These are phyloP conservation scores for Zoysia matrella DNA, from an alignment of 202 grass and related monocot species.

Conservation along the genomic window DNA sequence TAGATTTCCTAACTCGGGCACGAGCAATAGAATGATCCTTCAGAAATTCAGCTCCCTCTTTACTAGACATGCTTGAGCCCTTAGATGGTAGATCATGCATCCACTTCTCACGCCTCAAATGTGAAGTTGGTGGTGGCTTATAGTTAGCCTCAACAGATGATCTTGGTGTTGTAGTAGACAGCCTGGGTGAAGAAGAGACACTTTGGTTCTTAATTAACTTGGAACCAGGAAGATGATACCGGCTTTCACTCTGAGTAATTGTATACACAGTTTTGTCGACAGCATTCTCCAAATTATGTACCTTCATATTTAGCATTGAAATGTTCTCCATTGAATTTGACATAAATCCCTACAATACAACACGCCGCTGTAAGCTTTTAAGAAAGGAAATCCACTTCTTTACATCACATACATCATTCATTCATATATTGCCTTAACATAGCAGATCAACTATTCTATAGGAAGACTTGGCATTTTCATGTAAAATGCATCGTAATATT, in stretches of 20 bases:
- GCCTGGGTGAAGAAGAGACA: slow-evolving; percentile 70
- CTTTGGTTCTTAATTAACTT: slow-evolving; percentile 73
- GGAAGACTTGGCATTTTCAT: slow-evolving; percentile 4
- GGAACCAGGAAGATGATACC: slow-evolving; percentile 59
- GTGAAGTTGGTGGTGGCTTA: slow-evolving; percentile 55
- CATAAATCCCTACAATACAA: slow-evolving; percentile 75
- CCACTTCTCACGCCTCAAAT: slow-evolving; percentile 66
- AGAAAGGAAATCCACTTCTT: slow-evolving; percentile 19
- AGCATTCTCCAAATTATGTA: slow-evolving; percentile 82
- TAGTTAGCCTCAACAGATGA: slow-evolving; percentile 66
- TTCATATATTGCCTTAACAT: slow-evolving; percentile 9
- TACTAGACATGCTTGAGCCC: slow-evolving; percentile 48
- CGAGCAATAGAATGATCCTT: slow-evolving; percentile 35
- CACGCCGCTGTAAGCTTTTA: background rate
- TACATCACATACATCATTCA: slow-evolving; percentile 8
- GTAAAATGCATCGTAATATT: too few species aligned
- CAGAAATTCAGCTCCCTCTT: slow-evolving; percentile 46
- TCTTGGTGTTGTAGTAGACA: slow-evolving; percentile 72
- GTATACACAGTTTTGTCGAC: slow-evolving; percentile 67
- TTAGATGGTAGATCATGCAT: slow-evolving; percentile 56
- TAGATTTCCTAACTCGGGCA: slow-evolving; percentile 48
- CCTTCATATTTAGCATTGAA: slow-evolving; percentile 76
- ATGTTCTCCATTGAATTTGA: slow-evolving; percentile 73
- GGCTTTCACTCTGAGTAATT: slow-evolving; percentile 72
- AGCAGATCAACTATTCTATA: background rate